Evolutionary conservation across 352 stramenopile genomes (phyloP).

Genomic region (Phytophthora melonis): DNA sequence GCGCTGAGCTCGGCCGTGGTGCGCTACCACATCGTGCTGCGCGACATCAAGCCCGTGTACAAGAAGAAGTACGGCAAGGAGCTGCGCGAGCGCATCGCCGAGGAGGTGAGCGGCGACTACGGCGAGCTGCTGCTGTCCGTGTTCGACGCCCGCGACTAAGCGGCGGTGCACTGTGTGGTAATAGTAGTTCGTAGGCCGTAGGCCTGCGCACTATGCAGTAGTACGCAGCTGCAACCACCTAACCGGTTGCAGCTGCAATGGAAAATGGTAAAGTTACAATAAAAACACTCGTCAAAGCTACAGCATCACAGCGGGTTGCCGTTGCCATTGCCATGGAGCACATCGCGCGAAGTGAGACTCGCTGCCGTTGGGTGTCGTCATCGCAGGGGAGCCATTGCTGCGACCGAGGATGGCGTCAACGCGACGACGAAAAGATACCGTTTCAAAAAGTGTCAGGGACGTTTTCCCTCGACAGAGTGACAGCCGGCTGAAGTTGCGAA

Average conservation of each 20-base stretch:
- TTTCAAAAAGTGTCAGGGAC: neutral
- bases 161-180: too few species aligned
- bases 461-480: neutral
- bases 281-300: constrained; percentile 9
- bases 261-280: constrained; percentile 33
- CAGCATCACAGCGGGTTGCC: too few species aligned
- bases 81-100: constrained; percentile 82
- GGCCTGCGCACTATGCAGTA: neutral
- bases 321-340: too few species aligned
- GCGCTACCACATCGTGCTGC: constrained; percentile 84
- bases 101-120: constrained; percentile 80
- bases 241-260: constrained; percentile 1
- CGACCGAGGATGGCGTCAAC: neutral
- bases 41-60: constrained; percentile 85
- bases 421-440: constrained; percentile 5
- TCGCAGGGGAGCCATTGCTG: neutral
- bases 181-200: too few species aligned
- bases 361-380: too few species aligned
- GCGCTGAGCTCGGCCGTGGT: constrained; percentile 70
- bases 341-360: too few species aligned
- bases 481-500: too few species aligned
- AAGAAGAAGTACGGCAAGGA: constrained; percentile 86
- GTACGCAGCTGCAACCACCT: neutral
- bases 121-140: constrained; percentile 73
- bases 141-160: constrained; percentile 58